Percentiles rank a stretch among this genome's conserved stretches.
Evolutionary conservation across 768 basidiomycete genomes (phyloP).

Genomic region (Obba rivulosa): DNA sequence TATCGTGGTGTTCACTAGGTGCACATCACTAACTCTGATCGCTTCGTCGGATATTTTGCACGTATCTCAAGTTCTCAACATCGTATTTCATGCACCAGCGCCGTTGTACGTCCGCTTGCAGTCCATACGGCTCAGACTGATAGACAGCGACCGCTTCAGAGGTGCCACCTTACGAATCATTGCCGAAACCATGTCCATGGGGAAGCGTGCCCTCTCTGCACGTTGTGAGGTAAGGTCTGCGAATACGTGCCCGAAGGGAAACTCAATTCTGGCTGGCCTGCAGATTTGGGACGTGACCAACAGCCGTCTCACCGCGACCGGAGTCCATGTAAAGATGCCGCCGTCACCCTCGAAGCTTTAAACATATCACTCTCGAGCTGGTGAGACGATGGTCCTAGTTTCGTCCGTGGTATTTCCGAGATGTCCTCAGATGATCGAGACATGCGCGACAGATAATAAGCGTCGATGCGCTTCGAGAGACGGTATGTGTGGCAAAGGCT

Average conservation of each 20-base stretch:
- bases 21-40: conserved; percentile 8
- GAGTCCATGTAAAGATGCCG: background rate
- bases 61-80: conserved; percentile 17
- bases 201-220: conserved; percentile 12
- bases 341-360: too few relatives aligned
- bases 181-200: conserved; percentile 9
- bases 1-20: conserved; percentile 2
- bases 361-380: too few relatives aligned
- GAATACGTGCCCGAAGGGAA: background rate
- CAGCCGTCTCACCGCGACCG: conserved; percentile 10
- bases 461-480: too few relatives aligned
- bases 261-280: too few relatives aligned
- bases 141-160: background rate
- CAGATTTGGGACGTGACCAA: conserved; percentile 18
- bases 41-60: conserved; percentile 2
- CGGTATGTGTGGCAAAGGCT: too few relatives aligned
- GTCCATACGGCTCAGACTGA: background rate
- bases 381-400: too few relatives aligned
- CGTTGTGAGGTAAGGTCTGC: conserved; percentile 8
- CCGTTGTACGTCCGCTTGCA: too few relatives aligned
- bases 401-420: too few relatives aligned
- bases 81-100: conserved; percentile 10
- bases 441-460: too few relatives aligned
- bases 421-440: too few relatives aligned
- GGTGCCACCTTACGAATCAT: conserved; percentile 12